Evolutionary conservation across 495 filamentous ascomycete species (phyloP), one percentile per base, ranked within the genome.

Genomic region (Achaetomiella virescens): DNA sequence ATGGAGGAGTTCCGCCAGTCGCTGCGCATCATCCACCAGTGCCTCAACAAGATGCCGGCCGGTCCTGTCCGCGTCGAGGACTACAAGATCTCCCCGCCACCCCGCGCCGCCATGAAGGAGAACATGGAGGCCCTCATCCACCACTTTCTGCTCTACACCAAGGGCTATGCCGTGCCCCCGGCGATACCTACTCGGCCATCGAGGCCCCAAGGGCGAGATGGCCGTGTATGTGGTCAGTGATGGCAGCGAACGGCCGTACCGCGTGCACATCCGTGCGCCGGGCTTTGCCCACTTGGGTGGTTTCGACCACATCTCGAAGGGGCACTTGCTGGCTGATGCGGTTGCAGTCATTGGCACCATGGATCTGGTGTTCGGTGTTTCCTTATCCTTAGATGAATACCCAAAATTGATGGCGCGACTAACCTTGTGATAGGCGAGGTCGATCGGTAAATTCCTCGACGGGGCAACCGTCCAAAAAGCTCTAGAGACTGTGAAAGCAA

Each of bases 1-100:
- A 99, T 99, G 93, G 95, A 99, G 73, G 93, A 99, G 74, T 97
- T 99, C 84, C 81, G 93, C 53, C 95, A 99, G 71, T 91, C 86
- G 20, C 87, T 99, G 52, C 86, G 93, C 62, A 97, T 99, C 75
- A 96, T 99, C 69, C 85, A 95, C 78, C 93, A 99, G 77, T 97
- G 95, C 72, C 74, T 99, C 55, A 97, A 99, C 80, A 88, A 97
- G 81, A 99, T 99, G 90, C 92, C 95, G 17, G 78, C 89, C 31
- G 93, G 93, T 21, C 92, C 93, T 21, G 82, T 97, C 65, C 83
- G 90, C 53, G 91, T 97, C 37, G 93, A 98, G 73, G 93, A 98
- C 75, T 98, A 97, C 81, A 98, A 98, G 81, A 84, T 99, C 70
- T 87, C 88, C n/a, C 93, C 93, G 9, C 93, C 93, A 37, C 93